A percentile compares a stretch with the other conserved stretches of the same genome.
Evolutionary conservation across 129 eudicot genomes (phyloP).

Genomic region (Artemisia argyi): DNA sequence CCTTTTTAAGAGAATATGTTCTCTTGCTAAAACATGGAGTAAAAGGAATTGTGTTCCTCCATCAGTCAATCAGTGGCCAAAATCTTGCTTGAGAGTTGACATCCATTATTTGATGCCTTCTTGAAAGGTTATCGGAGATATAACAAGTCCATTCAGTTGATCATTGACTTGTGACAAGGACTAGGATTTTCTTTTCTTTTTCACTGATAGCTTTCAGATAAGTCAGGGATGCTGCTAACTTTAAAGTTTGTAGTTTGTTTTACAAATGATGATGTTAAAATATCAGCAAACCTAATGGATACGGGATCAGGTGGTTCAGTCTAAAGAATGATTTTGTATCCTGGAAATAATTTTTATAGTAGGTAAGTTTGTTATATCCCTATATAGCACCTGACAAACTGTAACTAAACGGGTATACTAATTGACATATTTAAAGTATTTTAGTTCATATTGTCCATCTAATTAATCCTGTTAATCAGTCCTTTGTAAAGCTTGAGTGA

Average conservation of each 20-base stretch:
- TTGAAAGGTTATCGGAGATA: neutral
- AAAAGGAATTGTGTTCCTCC: neutral
- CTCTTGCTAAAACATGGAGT: neutral
- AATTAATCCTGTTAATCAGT: neutral
- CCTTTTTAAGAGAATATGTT: neutral
- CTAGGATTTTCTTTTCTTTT: neutral
- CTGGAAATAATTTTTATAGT: neutral
- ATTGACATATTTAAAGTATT: neutral
- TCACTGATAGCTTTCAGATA: neutral
- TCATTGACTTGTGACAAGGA: neutral
- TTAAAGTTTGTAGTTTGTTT: neutral
- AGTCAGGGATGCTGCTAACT: neutral
- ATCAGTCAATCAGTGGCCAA: neutral
- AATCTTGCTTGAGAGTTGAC: conserved; percentile 11
- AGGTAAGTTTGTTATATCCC: neutral
- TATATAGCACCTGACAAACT: neutral
- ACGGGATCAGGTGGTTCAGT: neutral
- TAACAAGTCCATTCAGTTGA: neutral
- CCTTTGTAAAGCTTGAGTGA: neutral
- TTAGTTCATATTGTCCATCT: neutral
- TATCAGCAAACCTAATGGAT: too few species aligned
- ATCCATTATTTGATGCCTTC: neutral
- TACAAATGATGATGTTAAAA: neutral
- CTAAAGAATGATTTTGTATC: neutral
- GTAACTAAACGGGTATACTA: neutral